Evolutionary conservation across 176 grass and related monocot species (phyloP), one percentile per base, ranked within the genome.

Genomic region (Typha latifolia): DNA sequence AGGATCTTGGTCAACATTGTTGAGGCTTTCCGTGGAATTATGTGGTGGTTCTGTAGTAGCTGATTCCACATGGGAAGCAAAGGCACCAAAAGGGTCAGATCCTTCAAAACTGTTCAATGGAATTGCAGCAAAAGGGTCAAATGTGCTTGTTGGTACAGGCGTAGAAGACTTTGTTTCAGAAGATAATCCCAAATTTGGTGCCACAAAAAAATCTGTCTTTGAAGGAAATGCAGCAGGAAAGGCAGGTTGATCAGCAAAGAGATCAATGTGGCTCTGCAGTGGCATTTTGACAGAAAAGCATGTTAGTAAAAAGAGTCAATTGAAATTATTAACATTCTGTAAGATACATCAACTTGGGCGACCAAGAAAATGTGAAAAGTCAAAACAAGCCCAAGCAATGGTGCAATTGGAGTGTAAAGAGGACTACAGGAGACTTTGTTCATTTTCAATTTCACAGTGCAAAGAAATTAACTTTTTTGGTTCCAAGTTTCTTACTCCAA

Each of bases 241-340:
- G 47, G 66, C 69, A 74, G 70, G 47, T 61, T 78, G 53, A 49
- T 56, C 49, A 43, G 62, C 76, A 85, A 93, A 88, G 34, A 88
- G 79, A 85, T 85, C 85, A 50, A 78, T 69, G 50, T 66, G 81
- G 37, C 62, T 73, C 85, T 93, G 76, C 27, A 73, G 80, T 69
- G 12, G 49, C 15, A 79, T 77, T 66, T 12, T 12, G 14, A 47
- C 63, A 69, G 24, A 77, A 57, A 43, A 24, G 27, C 2, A 34
- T 49, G 26, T 26, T 14, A 78, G 26, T 49, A 66, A 55, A 21
- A 53, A 32, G 12, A 74, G 67, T 2, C 0, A 8, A n/a, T 51
- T 14, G 15, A 27, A 61, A 10, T 55, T 47, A 34, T 69, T 66
- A 18, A 8, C 16, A 21, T 59, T 59, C 53, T 59, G 5, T 0